These are phyloP conservation scores for Angomonas desouzai DNA, from an alignment of 208 protist genomes.

Conservation along the genomic window DNA sequence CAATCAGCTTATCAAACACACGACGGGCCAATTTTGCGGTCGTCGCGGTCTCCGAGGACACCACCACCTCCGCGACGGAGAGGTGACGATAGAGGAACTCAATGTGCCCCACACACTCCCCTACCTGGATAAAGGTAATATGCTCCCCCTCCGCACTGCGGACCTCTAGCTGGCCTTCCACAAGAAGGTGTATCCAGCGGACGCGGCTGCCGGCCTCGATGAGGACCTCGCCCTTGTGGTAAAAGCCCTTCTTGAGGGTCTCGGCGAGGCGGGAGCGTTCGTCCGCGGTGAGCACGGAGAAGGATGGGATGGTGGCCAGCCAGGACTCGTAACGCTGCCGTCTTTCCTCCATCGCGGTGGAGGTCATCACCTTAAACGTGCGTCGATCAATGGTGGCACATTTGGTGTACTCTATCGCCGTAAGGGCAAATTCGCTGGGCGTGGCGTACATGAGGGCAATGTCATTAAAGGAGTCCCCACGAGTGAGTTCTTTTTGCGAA, in stretches of 20 bases:
- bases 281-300: conserved; percentile 21
- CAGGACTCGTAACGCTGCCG: conserved; percentile 48
- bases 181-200: conserved; percentile 69
- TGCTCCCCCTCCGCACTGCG: conserved; percentile 25
- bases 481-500: conserved; percentile 19
- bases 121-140: conserved; percentile 33
- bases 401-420: conserved; percentile 25
- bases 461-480: conserved; percentile 48
- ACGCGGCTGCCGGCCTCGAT: conserved; percentile 46
- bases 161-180: conserved; percentile 60
- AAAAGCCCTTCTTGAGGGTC: conserved; percentile 48
- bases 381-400: conserved; percentile 60
- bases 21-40: conserved; percentile 65
- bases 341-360: conserved; percentile 49
- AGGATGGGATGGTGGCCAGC: conserved; percentile 38
- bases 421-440: conserved; percentile 27
- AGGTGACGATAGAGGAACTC: conserved; percentile 75
- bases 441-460: conserved; percentile 57
- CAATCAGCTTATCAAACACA: conserved; percentile 59
- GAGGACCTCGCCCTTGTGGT: conserved; percentile 43
- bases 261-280: conserved; percentile 49
- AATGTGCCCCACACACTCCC: conserved; percentile 55
- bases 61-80: conserved; percentile 54
- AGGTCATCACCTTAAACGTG: conserved; percentile 68
- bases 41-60: conserved; percentile 31